Base-by-base conservation (phyloP, 371 early-diverging fungal genomes). In the Rhizopus microsporus region DNA sequence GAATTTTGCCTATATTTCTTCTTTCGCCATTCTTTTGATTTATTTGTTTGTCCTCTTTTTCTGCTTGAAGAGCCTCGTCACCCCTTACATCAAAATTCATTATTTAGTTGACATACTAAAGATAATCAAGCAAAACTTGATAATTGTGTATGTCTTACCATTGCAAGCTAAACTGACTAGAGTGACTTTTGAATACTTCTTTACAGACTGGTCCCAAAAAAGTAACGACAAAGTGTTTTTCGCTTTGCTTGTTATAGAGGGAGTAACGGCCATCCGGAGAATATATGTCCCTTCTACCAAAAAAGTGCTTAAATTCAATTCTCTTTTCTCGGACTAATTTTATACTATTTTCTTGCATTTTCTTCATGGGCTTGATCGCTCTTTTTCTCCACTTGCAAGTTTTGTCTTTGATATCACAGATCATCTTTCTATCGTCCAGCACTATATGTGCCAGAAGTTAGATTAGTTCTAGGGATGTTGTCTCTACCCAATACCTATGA, bases 141-240 rank as follows among this genome's bases (percentile, higher is more conserved):
- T n/a, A 47, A n/a, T 23, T 3, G 15, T 10, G 47, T 47, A 31
- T 47, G 47, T 47, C 47, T 47, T 47, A 17, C 47, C 47, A 23
- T 23, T 47, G 47, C 23, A 47, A 17, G 5, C 1, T 29, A 5
- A 47, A 47, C 23, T 47, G 47, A 47, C 5, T 13, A 5, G 38
- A 37, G 5, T 5, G 38, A 5, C 38, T 37, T 37, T 37, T 37
- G 38, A 37, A 37, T 37, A 3, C 2, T 37, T 37, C 38, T 37
- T 37, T 37, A 10, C 3, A 37, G 0, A 37, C 5, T 5, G 38
- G 13, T 37, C 2, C 7, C 38, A 37, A 37, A 5, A 37, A 5
- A 37, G 38, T 37, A 4, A 37, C 5, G 6, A 37, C 6, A 6
- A 4, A 37, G 6, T 37, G 38, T 0, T 10, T 37, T 37, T 37